Base-by-base conservation (phyloP, 352 stramenopile species). In the Pythium aphanidermatum region DNA sequence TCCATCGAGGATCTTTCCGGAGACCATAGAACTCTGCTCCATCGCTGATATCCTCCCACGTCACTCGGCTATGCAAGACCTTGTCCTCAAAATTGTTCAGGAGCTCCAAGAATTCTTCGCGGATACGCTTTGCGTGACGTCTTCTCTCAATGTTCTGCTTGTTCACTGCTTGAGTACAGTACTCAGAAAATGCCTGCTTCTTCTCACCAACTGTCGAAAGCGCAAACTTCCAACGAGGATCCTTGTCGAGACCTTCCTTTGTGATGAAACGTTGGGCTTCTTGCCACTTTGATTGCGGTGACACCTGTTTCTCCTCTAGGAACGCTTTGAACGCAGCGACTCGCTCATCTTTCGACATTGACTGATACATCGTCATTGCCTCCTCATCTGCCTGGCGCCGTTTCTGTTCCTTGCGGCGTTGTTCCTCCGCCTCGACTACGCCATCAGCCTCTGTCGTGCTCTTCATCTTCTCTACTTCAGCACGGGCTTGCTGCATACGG, bases 101-200 rank as follows among this genome's bases (percentile, higher is more conserved):
- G n/a, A 93, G 41, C 32, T 84, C 79, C 5, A 80, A 31, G 43
- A 91, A 93, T 14, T 90, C 74, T 33, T 93, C 81, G 9, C 81
- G 72, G 10, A 69, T 51, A 16, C 72, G 70, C 57, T 93, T 93
- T n/a, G 81, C 64, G 25, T 81, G 46, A 9, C 75, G 73, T 11
- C 77, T 72, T 27, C 71, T 69, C 46, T 85, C 79, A 25, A 90
- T 82, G 3, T 63, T 83, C 23, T 71, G 62, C 33, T 76, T 66
- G 32, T 91, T 91, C 46, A 79, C 66, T 0, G 61, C 63, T 26
- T 90, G 79, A 16, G 78, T 87, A 29, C 74, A 86, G 42, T 88
- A 93, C 51, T 93, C 81, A 1, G 81, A 77, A 24, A 84, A 91
- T 9, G 71, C 73, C 46, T 93, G 81, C 33, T 93, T 93, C 63